Evolutionary conservation across 257 asterid species (phyloP).

Genomic region (Solanum medicagineum): DNA sequence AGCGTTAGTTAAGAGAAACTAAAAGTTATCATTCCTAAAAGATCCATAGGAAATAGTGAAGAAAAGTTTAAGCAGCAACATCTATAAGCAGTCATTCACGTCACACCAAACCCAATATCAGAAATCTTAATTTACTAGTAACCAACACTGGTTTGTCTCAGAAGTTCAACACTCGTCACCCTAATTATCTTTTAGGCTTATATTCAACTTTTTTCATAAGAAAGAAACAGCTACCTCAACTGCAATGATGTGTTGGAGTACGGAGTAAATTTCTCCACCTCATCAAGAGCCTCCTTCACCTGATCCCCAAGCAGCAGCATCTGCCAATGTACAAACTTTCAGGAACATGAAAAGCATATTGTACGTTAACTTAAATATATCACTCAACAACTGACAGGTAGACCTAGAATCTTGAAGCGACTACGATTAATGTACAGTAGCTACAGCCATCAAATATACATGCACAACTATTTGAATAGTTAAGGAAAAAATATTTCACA

Average conservation of each 20-base stretch:
- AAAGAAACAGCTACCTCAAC: constrained; percentile 39
- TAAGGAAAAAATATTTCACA: not conserved
- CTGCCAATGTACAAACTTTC: constrained; percentile 12
- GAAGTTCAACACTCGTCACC: not conserved
- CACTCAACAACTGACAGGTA: not conserved
- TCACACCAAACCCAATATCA: not conserved
- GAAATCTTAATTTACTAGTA: not conserved
- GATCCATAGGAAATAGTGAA: not conserved
- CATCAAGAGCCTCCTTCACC: constrained; percentile 69
- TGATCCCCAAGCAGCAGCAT: constrained; percentile 82
- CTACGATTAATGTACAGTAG: not conserved
- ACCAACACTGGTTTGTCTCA: not conserved
- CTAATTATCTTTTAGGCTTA: not conserved
- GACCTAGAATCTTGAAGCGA: not conserved
- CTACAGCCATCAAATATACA: not conserved
- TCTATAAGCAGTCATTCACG: not conserved
- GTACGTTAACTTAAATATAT: not conserved
- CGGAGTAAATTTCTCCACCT: constrained; percentile 30
- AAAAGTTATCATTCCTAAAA: not conserved
- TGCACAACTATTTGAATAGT: not conserved
- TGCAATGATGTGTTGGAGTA: constrained; percentile 32
- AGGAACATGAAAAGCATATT: constrained; percentile 4
- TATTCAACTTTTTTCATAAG: not conserved
- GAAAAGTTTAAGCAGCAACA: not conserved
- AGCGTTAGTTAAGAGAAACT: not conserved